Conservation (phyloP, 2,329 filamentous ascomycete species). For the Nemania serpens region DNA sequence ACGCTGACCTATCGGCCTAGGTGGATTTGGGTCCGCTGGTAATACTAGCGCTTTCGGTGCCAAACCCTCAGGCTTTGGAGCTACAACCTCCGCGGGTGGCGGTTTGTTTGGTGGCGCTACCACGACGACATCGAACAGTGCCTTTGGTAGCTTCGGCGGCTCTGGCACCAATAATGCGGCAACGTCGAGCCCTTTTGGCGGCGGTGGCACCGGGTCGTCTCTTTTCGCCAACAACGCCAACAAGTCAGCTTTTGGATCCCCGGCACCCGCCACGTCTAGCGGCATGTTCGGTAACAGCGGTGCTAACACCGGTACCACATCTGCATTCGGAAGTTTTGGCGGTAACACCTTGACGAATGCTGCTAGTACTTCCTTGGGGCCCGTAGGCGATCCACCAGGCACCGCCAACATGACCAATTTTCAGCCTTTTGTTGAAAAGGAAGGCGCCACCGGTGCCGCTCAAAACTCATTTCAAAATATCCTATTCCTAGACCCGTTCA, state of each 20-base stretch:
- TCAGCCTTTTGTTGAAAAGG: constrained; percentile 73
- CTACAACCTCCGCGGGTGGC: constrained; percentile 39
- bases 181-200: constrained; percentile 46
- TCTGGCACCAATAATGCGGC: constrained; percentile 45
- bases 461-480: constrained; percentile 78
- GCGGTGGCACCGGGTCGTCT: constrained; percentile 29
- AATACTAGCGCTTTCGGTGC: constrained; percentile 54
- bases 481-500: constrained; percentile 77
- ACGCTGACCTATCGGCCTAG: constrained; percentile 32
- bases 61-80: constrained; percentile 44
- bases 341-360: constrained; percentile 47
- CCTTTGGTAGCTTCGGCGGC: constrained; percentile 48
- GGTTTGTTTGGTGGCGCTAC: constrained; percentile 40
- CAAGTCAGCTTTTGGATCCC: constrained; percentile 56
- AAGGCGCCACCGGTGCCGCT: constrained; percentile 56
- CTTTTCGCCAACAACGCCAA: constrained; percentile 43
- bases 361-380: constrained; percentile 52
- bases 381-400: constrained; percentile 65
- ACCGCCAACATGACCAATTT: constrained; percentile 71
- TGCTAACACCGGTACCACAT: constrained; percentile 30
- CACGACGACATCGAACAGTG: constrained; percentile 38
- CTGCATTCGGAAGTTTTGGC: constrained; percentile 45
- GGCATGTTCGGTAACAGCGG: constrained; percentile 55
- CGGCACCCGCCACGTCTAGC: constrained; percentile 49
- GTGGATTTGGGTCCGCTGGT: constrained; percentile 51